Conservation (phyloP, 495 filamentous ascomycete species). For the Aspergillus mulundensis region DNA sequence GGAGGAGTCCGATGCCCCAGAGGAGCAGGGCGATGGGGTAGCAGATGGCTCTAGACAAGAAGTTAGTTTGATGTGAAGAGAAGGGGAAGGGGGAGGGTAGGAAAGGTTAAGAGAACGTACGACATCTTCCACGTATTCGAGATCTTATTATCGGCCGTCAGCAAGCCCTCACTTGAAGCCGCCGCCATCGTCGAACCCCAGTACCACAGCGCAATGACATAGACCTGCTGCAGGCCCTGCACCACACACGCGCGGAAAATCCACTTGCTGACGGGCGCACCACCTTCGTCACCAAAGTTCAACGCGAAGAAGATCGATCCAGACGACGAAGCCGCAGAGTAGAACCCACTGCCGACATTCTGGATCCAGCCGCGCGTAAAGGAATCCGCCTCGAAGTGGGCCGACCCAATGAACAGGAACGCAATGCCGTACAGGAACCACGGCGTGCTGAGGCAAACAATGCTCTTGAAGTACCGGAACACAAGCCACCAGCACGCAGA, state of each 20-base stretch:
- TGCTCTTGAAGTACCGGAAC: constrained; percentile 57
- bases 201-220: constrained; percentile 50
- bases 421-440: constrained; percentile 63
- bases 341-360: constrained; percentile 43
- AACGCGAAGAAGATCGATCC: constrained; percentile 48
- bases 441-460: constrained; percentile 54
- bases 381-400: constrained; percentile 48
- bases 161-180: constrained; percentile 27
- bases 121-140: constrained; percentile 45
- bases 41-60: constrained; percentile 30
- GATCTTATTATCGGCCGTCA: constrained; percentile 26
- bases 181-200: constrained; percentile 45
- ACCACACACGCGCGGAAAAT: constrained; percentile 49
- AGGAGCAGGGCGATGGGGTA: constrained; percentile 38
- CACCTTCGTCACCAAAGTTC: constrained; percentile 49
- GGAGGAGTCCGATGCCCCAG: constrained; percentile 35
- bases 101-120: constrained; percentile 17
- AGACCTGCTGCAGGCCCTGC: constrained; percentile 45
- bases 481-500: constrained; percentile 62
- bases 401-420: constrained; percentile 61
- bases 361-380: constrained; percentile 46
- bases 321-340: constrained; percentile 44
- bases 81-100: too few species aligned
- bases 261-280: constrained; percentile 44
- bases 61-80: neutral